phyloP scores from a whole-genome alignment of 495 filamentous ascomycete species.

The Penicillium lividum region DNA sequence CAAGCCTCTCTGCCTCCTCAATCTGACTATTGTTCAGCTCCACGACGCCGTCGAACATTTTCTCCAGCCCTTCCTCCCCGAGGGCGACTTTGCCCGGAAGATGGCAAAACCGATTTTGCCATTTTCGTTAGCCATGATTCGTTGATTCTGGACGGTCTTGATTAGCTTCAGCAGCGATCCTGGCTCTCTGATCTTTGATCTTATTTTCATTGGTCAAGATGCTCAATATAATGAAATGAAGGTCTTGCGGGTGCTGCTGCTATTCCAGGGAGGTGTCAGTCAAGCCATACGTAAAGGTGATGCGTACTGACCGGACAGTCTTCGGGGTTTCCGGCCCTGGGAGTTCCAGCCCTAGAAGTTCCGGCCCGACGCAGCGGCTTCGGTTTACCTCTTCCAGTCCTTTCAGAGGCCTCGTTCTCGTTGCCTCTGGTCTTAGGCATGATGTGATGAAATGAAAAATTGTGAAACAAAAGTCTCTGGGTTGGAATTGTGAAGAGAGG shows the following conservation, averaged over 20 bases:
- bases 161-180: background rate
- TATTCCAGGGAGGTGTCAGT: background rate
- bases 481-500: background rate
- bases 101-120: background rate
- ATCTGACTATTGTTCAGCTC: background rate
- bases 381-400: background rate
- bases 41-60: background rate
- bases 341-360: too few species aligned
- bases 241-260: background rate
- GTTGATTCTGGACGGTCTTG: background rate
- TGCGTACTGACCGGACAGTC: background rate
- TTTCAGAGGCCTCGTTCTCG: background rate
- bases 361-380: background rate
- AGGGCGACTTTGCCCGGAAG: background rate
- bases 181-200: background rate
- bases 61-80: background rate
- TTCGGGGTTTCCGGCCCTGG: background rate
- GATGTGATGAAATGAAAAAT: background rate
- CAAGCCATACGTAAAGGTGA: background rate
- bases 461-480: background rate
- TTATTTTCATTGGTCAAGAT: background rate
- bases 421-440: background rate
- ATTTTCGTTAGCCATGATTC: background rate
- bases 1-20: constrained; percentile 1
- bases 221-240: background rate